Evolutionary conservation across 2,329 filamentous ascomycete species (phyloP).

Genomic region (Neobulgaria alba): DNA sequence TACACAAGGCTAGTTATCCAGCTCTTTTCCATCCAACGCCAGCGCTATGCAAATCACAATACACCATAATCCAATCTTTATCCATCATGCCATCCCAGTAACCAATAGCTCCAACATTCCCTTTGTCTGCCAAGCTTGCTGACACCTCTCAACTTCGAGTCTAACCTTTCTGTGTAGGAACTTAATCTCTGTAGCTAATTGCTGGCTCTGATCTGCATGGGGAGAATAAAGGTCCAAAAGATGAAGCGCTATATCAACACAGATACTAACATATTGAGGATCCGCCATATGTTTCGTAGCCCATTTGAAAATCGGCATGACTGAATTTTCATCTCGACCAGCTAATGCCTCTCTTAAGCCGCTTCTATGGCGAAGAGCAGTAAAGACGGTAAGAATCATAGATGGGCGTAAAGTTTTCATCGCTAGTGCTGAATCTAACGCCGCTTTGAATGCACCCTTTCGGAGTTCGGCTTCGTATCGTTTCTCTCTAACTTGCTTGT

Average conservation of each 20-base stretch:
- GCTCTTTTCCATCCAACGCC: conserved; percentile 26
- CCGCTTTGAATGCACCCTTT: conserved; percentile 65
- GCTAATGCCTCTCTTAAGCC: conserved; percentile 74
- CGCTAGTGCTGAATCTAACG: conserved; percentile 75
- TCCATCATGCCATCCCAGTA: conserved; percentile 33
- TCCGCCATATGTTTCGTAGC: conserved; percentile 72
- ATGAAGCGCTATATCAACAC: conserved; percentile 73
- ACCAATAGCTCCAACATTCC: conserved; percentile 83
- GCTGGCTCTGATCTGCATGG: conserved; percentile 63
- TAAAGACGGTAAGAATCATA: conserved; percentile 67
- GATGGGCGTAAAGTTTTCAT: conserved; percentile 51
- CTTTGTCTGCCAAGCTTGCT: conserved; percentile 70
- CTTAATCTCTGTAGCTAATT: conserved; percentile 63
- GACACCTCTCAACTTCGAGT: conserved; percentile 71
- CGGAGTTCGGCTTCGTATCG: conserved; percentile 77
- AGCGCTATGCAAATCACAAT: conserved; percentile 36
- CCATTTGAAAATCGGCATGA: conserved; percentile 81
- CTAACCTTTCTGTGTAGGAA: conserved; percentile 62
- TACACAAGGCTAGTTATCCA: not conserved
- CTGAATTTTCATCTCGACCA: conserved; percentile 68
- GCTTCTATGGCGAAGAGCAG: conserved; percentile 78
- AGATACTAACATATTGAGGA: conserved; percentile 70
- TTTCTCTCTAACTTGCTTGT: conserved; percentile 56
- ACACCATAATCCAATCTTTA: too few species aligned
- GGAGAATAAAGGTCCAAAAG: conserved; percentile 83